These are phyloP conservation scores for Trichoderma citrinoviride DNA, from an alignment of 2,329 filamentous ascomycete species.

Conservation along the genomic window DNA sequence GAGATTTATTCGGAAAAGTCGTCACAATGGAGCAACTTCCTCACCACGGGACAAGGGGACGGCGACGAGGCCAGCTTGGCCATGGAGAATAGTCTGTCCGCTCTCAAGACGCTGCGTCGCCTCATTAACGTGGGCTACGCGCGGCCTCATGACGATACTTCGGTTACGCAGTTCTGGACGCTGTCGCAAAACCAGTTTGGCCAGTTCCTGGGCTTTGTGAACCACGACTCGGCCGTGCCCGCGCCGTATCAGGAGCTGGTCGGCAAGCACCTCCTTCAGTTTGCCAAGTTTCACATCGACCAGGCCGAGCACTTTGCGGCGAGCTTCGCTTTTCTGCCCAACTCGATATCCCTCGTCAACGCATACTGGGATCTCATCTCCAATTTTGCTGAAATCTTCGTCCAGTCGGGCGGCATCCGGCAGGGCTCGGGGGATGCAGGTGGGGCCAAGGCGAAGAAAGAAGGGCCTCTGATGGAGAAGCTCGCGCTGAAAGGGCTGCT, in stretches of 20 bases:
- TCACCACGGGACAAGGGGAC: conserved; percentile 57
- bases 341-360: conserved; percentile 71
- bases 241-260: conserved; percentile 58
- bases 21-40: conserved; percentile 62
- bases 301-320: conserved; percentile 78
- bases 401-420: conserved; percentile 56
- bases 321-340: conserved; percentile 78
- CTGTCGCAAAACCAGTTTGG: conserved; percentile 74
- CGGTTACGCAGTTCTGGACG: conserved; percentile 77
- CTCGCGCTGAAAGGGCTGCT: conserved; percentile 80
- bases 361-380: conserved; percentile 84
- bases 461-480: conserved; percentile 69
- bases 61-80: conserved; percentile 58
- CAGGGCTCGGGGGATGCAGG: conserved; percentile 41
- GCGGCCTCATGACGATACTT: conserved; percentile 72
- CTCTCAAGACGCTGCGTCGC: conserved; percentile 76
- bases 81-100: conserved; percentile 73
- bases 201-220: conserved; percentile 66
- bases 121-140: conserved; percentile 81
- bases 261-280: conserved; percentile 85
- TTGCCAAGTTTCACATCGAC: conserved; percentile 86
- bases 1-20: conserved; percentile 76
- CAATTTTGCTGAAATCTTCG: conserved; percentile 72
- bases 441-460: conserved; percentile 50
- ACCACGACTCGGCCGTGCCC: conserved; percentile 54